phyloP scores from a whole-genome alignment of 1,139 yeast species.

The Meyerozyma elateridarum region DNA sequence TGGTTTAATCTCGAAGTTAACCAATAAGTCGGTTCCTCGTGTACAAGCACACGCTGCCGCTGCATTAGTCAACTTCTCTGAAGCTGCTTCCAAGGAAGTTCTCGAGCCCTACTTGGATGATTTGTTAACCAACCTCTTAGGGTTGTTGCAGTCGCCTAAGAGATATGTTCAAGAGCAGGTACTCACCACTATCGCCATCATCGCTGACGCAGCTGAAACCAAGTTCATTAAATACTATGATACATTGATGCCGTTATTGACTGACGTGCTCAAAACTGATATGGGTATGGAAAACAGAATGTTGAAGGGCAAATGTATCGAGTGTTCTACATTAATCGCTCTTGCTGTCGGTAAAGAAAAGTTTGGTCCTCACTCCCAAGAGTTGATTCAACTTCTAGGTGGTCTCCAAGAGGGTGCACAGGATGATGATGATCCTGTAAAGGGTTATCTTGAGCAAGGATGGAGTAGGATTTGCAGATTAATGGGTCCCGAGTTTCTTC shows the following conservation, averaged over 20 bases:
- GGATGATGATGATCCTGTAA: constrained; percentile 79
- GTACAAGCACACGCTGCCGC: constrained; percentile 99
- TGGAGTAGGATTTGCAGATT: constrained; percentile 94
- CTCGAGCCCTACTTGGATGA: constrained; percentile 88
- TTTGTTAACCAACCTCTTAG: constrained; percentile 67
- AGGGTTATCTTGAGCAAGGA: constrained; percentile 83
- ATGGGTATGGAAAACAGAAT: constrained; percentile 76
- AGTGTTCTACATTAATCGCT: constrained; percentile 91
- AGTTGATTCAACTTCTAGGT: constrained; percentile 69
- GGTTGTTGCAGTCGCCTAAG: constrained; percentile 69
- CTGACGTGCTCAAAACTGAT: constrained; percentile 75
- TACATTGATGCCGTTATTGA: constrained; percentile 85
- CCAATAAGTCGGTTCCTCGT: constrained; percentile 68
- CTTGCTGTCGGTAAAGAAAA: constrained; percentile 95
- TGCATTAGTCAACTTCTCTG: constrained; percentile 91
- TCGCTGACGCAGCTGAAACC: constrained; percentile 95
- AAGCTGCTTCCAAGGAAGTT: constrained; percentile 81
- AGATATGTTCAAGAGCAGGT: constrained; percentile 97
- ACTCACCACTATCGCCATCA: constrained; percentile 90
- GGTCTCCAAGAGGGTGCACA: constrained; percentile 59
- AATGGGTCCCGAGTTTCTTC: constrained; percentile 79
- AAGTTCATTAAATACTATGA: constrained; percentile 89
- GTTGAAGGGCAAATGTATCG: constrained; percentile 89
- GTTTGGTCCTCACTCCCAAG: constrained; percentile 71
- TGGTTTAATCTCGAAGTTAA: constrained; percentile 77